Evolutionary conservation across 2,329 filamentous ascomycete species (phyloP).

Genomic region (Fusarium concolor): DNA sequence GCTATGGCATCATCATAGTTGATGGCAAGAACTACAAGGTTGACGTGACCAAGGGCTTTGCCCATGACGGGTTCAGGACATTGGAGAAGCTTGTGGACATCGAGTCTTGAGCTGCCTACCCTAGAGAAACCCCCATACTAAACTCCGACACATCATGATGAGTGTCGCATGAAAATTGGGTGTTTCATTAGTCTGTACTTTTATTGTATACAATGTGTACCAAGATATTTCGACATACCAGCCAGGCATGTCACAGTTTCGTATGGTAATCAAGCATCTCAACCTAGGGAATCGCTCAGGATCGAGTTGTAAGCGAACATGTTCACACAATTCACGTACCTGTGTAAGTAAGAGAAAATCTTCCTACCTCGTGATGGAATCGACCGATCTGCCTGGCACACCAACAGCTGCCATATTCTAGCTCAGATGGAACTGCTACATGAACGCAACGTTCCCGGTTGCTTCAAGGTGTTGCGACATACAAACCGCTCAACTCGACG

Average conservation of each 20-base stretch:
- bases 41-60: constrained; percentile 68
- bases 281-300: background rate
- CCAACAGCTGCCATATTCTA: background rate
- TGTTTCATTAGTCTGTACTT: constrained; percentile 37
- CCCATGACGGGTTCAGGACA: constrained; percentile 68
- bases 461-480: constrained; percentile 17
- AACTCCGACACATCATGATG: background rate
- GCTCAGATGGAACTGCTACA: constrained; percentile 2
- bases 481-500: constrained; percentile 34
- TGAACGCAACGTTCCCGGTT: constrained; percentile 20
- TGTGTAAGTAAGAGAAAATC: constrained; percentile 5
- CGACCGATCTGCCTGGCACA: constrained; percentile 21
- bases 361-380: constrained; percentile 28
- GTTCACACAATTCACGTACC: background rate
- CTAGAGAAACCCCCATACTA: background rate
- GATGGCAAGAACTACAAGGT: constrained; percentile 65
- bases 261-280: background rate
- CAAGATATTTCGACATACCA: background rate
- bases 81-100: constrained; percentile 65
- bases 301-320: background rate
- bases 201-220: constrained; percentile 31
- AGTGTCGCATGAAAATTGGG: background rate
- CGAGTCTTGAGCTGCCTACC: constrained; percentile 27
- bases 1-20: constrained; percentile 64
- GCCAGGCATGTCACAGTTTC: background rate